A percentile compares a stretch with the other conserved stretches of the same genome.
These are phyloP conservation scores for Cephaloascus albidus DNA, from an alignment of 805 yeast genomes.

Conservation along the genomic window DNA sequence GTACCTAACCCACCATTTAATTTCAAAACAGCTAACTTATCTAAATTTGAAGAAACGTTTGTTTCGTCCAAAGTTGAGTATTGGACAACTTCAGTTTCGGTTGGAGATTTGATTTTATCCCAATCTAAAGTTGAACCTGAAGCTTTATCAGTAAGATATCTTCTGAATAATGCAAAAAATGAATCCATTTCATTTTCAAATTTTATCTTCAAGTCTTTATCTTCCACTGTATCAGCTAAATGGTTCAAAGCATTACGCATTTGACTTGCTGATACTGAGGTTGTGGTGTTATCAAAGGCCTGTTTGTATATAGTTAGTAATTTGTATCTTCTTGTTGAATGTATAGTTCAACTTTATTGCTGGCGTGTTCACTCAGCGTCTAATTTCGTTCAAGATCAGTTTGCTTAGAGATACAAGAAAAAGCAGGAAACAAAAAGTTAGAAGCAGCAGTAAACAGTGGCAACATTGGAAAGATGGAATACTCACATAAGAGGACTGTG, in stretches of 20 bases:
- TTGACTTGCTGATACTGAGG: conserved; percentile 93
- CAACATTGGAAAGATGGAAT: background rate
- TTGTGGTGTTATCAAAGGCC: conserved; percentile 92
- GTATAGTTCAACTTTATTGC: background rate
- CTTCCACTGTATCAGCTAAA: conserved; percentile 74
- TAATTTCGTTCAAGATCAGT: background rate
- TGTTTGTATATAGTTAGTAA: conserved; percentile 11
- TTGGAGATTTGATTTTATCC: conserved; percentile 93
- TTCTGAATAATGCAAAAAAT: conserved; percentile 86
- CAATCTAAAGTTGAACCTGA: conserved; percentile 78
- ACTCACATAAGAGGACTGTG: conserved; percentile 64
- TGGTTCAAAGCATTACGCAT: conserved; percentile 94
- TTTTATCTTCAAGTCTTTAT: conserved; percentile 33
- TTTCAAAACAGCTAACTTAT: conserved; percentile 89
- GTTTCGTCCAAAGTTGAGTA: conserved; percentile 42
- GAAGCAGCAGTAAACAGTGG: background rate
- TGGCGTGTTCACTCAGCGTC: background rate
- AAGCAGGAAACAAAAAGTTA: conserved; percentile 1
- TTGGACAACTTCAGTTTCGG: conserved; percentile 79
- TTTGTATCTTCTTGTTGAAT: background rate
- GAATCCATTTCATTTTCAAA: conserved; percentile 93
- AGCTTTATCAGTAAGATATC: conserved; percentile 86
- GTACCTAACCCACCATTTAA: conserved; percentile 98
- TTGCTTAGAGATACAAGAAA: background rate
- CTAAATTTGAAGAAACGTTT: conserved; percentile 39